Percentiles rank a stretch among this genome's conserved stretches.
These are phyloP conservation scores for Bryopsis sp. DNA, from an alignment of 139 green algal species.

Conservation along the genomic window DNA sequence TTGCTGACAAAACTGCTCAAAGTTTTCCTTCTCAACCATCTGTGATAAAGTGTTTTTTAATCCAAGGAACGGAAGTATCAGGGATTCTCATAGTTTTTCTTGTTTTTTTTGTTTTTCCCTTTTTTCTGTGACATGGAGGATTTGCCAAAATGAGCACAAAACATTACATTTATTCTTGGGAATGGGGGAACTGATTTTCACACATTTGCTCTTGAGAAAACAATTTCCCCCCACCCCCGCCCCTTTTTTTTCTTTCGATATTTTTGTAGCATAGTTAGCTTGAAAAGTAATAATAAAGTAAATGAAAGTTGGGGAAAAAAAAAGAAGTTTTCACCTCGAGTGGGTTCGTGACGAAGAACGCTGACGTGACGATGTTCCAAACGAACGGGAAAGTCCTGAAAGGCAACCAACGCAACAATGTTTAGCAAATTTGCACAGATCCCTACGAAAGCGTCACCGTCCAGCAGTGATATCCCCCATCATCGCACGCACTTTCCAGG, in stretches of 20 bases:
- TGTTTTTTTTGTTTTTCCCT: no score
- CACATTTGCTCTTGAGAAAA: not conserved
- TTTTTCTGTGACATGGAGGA: no score
- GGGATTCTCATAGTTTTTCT: no score
- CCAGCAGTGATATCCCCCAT: not conserved
- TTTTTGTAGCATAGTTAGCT: no score
- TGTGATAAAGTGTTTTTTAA: no score
- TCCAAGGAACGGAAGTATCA: no score
- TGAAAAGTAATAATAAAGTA: not conserved
- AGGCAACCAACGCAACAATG: not conserved
- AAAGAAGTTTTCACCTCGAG: constrained; percentile 29
- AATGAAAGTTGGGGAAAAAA: not conserved
- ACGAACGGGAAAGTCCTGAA: constrained; percentile 39
- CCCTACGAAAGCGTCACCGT: not conserved
- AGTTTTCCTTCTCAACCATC: no score
- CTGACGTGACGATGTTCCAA: constrained; percentile 46
- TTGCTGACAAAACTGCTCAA: no score
- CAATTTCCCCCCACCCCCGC: not conserved
- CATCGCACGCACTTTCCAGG: constrained; percentile 31
- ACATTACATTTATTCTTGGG: not conserved
- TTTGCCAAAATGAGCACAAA: no score
- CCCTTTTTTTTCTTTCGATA: not conserved
- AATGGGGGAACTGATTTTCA: not conserved
- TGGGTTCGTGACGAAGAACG: constrained; percentile 33
- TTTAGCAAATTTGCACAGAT: not conserved